Evolutionary conservation across 1,284 basidiomycete species (phyloP), one percentile per base, ranked within the genome.

Genomic region (Papiliotrema flavescens): DNA sequence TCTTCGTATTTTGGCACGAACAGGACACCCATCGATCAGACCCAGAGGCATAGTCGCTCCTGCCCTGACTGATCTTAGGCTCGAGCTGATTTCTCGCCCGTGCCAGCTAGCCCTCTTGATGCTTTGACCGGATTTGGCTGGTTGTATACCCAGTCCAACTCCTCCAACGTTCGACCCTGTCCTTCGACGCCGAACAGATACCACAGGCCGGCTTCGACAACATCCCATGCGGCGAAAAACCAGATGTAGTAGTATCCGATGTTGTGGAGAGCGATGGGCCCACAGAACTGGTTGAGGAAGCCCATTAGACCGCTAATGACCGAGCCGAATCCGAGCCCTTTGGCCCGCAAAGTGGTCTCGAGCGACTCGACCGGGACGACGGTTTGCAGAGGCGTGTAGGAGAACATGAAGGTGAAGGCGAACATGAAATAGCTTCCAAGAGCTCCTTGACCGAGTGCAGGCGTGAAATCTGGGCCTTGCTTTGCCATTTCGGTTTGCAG

Each of bases 311-410:
- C 77, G 56, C 74, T 79, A 49, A 81, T 80, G 13, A 80, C 76
- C 49, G 83, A 60, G 43, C 70, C 69, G 20, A 69, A 70, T 35
- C 69, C 60, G 17, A 84, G 82, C 55, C 83, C 83, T 65, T 84
- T 84, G 6, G 83, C 83, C 49, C 82, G 79, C 45, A 82, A 80
- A 54, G 81, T 82, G 48, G 81, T 83, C 53, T 80, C 75, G 17
- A 84, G 73, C 55, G 80, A 81, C 60, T 84, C 83, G 20, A 80
- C 79, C 0, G 84, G 82, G 56, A 83, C 81, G 9, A 84, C 66
- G 3, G 80, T 82, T 67, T 84, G 82, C 15, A 69, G 58, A 0
- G 66, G 69, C 9, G 67, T 69, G 57, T 67, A 71, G 35, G 64
- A 60, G 60, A 69, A 72, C 1, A 63, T 60, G 59, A 61, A 67